phyloP scores from a whole-genome alignment of 495 filamentous ascomycete genomes.

The Clohesyomyces aquaticus region DNA sequence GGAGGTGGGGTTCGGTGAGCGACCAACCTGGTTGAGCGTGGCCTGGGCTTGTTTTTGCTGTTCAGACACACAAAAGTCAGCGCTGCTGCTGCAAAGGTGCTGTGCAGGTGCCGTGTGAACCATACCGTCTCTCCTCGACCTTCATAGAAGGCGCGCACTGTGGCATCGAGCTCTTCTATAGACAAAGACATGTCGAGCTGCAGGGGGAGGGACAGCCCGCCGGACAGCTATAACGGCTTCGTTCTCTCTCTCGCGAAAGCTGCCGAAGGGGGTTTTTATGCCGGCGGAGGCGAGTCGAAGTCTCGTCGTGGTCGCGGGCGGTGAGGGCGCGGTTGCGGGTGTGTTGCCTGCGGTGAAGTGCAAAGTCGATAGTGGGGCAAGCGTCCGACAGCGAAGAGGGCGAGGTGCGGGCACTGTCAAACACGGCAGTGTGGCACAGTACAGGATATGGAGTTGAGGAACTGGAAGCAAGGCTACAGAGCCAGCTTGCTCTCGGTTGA shows the following conservation, averaged over 20 bases:
- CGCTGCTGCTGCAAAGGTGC: neutral
- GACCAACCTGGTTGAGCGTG: conserved; percentile 85
- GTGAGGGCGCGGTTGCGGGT: neutral
- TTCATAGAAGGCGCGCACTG: conserved; percentile 95
- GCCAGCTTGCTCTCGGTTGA: conserved; percentile 5
- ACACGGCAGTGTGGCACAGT: neutral
- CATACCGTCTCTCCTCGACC: conserved; percentile 87
- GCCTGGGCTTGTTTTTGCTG: conserved; percentile 98
- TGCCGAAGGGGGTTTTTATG: neutral
- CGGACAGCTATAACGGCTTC: conserved; percentile 24
- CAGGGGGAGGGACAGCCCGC: conserved; percentile 27
- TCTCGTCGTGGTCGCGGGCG: neutral
- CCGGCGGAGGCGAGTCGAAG: neutral
- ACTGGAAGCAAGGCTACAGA: conserved; percentile 8
- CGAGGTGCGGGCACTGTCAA: conserved; percentile 11
- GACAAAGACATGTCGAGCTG: conserved; percentile 63
- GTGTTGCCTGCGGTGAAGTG: conserved; percentile 17
- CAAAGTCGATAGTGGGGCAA: conserved; percentile 32
- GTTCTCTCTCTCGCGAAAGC: conserved; percentile 11
- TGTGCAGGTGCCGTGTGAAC: conserved; percentile 23
- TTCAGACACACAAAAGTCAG: conserved; percentile 33
- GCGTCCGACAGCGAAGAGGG: conserved; percentile 1
- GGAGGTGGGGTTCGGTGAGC: neutral
- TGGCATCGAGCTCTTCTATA: conserved; percentile 92
- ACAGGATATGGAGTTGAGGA: neutral